phyloP scores from a whole-genome alignment of 1,284 basidiomycete genomes.

The Ganoderma leucocontextum region DNA sequence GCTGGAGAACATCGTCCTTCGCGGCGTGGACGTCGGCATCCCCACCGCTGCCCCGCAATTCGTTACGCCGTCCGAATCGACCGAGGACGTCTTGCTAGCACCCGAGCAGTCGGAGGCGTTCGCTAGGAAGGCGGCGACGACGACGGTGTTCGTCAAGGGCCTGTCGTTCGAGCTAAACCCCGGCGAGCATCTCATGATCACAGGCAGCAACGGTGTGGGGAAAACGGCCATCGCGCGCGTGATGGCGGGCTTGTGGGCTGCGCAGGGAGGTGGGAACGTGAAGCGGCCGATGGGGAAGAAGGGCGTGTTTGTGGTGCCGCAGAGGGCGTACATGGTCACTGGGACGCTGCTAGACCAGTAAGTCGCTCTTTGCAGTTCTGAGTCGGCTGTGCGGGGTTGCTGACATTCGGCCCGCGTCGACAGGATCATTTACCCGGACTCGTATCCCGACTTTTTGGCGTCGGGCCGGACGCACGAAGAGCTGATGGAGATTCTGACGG shows the following conservation, averaged over 20 bases:
- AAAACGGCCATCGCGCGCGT: conserved; percentile 95
- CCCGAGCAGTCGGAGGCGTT: conserved; percentile 40
- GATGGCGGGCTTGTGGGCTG: conserved; percentile 88
- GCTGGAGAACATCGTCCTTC: conserved; percentile 52
- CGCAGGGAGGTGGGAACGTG: conserved; percentile 55
- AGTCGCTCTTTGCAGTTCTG: conserved; percentile 38
- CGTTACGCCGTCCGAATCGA: conserved; percentile 22
- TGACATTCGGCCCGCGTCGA: too few relatives aligned
- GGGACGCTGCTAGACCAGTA: conserved; percentile 90
- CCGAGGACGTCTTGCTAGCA: conserved; percentile 15
- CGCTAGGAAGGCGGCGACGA: conserved; percentile 41
- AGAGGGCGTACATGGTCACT: conserved; percentile 90
- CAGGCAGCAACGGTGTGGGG: conserved; percentile 92
- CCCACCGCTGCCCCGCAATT: conserved; percentile 56
- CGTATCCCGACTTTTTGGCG: conserved; percentile 79
- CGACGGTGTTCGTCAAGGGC: conserved; percentile 70
- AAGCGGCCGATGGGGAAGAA: conserved; percentile 54
- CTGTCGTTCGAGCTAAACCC: conserved; percentile 76
- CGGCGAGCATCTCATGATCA: conserved; percentile 94
- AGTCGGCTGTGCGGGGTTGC: conserved; percentile 5
- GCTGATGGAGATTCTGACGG: conserved; percentile 76
- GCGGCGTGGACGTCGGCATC: conserved; percentile 79
- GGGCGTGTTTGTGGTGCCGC: conserved; percentile 89
- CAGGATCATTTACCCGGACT: conserved; percentile 83
- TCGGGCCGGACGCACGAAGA: conserved; percentile 73